phyloP scores from a whole-genome alignment of 441 rosid species.

The Theobroma grandiflorum region DNA sequence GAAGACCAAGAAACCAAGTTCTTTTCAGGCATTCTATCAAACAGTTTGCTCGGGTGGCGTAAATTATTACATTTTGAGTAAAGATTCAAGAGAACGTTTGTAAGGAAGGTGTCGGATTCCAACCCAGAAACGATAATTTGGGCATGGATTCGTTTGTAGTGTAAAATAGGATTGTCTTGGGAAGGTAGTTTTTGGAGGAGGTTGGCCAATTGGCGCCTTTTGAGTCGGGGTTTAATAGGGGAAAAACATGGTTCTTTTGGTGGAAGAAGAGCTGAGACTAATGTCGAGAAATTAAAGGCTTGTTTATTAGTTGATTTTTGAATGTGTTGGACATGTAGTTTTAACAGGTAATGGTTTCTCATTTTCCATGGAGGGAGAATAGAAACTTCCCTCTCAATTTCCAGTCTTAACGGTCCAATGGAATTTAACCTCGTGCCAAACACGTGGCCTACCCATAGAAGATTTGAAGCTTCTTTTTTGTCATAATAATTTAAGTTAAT shows the following conservation, averaged over 20 bases:
- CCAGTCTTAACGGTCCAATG: background rate
- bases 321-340: background rate
- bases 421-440: background rate
- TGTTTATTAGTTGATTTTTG: background rate
- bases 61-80: slow-evolving; percentile 40
- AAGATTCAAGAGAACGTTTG: slow-evolving; percentile 49
- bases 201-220: slow-evolving; percentile 43
- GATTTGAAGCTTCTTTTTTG: too few species aligned
- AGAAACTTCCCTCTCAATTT: background rate
- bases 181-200: slow-evolving; percentile 46
- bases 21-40: slow-evolving; percentile 64
- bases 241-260: slow-evolving; percentile 25
- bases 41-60: slow-evolving; percentile 51
- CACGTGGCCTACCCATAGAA: background rate
- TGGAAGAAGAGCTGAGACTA: background rate
- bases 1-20: slow-evolving; percentile 79
- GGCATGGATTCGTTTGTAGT: slow-evolving; percentile 45
- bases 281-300: slow-evolving; percentile 30
- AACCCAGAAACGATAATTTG: slow-evolving; percentile 48
- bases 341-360: slow-evolving; percentile 18
- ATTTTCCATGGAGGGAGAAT: slow-evolving; percentile 12
- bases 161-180: slow-evolving; percentile 23
- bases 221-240: slow-evolving; percentile 19
- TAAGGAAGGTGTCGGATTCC: slow-evolving; percentile 45
- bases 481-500: too few species aligned